Base-by-base conservation (phyloP, 2,329 filamentous ascomycete genomes). In the Neoscytalidium dimidiatum region DNA sequence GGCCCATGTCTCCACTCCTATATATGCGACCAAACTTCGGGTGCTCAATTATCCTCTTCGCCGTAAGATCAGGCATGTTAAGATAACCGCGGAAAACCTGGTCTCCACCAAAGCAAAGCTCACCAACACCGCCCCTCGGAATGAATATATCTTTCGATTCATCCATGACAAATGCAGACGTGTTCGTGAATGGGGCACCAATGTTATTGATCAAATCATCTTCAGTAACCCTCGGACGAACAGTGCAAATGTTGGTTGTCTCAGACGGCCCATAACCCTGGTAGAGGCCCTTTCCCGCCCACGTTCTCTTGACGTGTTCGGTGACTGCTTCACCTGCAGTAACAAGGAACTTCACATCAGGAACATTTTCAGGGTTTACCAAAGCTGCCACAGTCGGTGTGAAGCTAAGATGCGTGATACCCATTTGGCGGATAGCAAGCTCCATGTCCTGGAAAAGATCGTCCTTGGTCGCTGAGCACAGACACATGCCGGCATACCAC, bases 251-350 rank as follows among this genome's bases (percentile, higher is more conserved):
- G 69, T 96, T 96, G 1, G 92, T 96, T 0, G 90, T 92, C 75
- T 96, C 93, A 0, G 90, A 92, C 0, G 92, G 92, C 0, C 92
- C 92, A 68, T 96, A 96, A 0, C 88, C 92, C 80, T 95, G 90
- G 74, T 88, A 93, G 0, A 97, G 81, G 14, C 88, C 84, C 43
- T 80, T 82, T 0, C 83, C 83, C 28, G 83, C 84, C 94, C 94
- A 97, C 35, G 82, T 82, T 1, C 84, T 80, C 44, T 89, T 86
- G 0, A 96, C 90, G 35, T 86, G 85, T 38, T 88, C 85, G 0
- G 90, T 94, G 77, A 97, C 83, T 0, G 90, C 86, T 75, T 97
- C 93, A 3, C 93, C 93, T 1, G 92, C 90, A 1, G 91, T 92
- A 13, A 95, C 90, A 2, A 97, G 80, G 68, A 95, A 92, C 48